Conservation (phyloP, 257 asterid species). For the Prunella vulgaris region DNA sequence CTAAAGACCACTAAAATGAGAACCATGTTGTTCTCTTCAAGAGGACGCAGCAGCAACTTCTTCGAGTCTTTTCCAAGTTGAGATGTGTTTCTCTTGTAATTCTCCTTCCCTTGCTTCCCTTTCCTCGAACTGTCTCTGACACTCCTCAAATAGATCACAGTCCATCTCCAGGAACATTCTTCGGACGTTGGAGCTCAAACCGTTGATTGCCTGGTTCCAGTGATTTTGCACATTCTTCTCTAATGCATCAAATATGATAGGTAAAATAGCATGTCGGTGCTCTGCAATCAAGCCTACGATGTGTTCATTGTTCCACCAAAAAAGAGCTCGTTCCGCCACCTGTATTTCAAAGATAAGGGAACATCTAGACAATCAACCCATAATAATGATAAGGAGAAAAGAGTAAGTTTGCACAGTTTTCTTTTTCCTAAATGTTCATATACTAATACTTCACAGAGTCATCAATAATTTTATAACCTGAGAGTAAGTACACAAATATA, state of each 20-base stretch:
- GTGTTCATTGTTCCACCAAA: constrained; percentile 97
- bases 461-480: background rate
- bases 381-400: background rate
- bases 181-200: constrained; percentile 75
- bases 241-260: constrained; percentile 71
- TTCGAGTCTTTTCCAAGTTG: constrained; percentile 74
- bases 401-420: background rate
- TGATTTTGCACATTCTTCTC: constrained; percentile 64
- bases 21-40: constrained; percentile 9
- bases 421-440: background rate
- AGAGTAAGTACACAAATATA: background rate
- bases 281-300: constrained; percentile 76
- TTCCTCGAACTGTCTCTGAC: constrained; percentile 55
- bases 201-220: constrained; percentile 92
- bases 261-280: constrained; percentile 67
- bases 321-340: constrained; percentile 98
- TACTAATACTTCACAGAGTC: background rate
- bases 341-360: constrained; percentile 23
- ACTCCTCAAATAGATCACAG: constrained; percentile 62
- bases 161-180: constrained; percentile 95
- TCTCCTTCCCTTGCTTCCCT: constrained; percentile 49
- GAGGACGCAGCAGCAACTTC: constrained; percentile 46
- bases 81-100: constrained; percentile 48
- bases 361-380: constrained; percentile 16
- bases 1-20: constrained; percentile 14